phyloP scores from a whole-genome alignment of 495 filamentous ascomycete genomes.

The Penicillium antarcticum region DNA sequence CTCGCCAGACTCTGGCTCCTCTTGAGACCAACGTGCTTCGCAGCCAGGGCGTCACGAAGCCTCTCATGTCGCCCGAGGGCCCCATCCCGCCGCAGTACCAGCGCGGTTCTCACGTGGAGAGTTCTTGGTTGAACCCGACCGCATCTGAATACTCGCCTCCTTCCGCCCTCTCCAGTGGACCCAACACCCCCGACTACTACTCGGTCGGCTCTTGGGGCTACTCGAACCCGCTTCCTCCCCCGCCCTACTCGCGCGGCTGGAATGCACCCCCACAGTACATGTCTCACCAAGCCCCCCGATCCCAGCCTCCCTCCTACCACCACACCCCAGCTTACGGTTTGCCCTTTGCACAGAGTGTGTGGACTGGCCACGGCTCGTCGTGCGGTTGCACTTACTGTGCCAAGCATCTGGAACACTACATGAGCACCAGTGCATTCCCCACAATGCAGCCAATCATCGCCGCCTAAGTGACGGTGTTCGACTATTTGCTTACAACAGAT shows the following conservation, averaged over 20 bases:
- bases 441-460: constrained; percentile 56
- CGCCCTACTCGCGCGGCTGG: constrained; percentile 40
- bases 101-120: constrained; percentile 45
- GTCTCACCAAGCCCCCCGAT: constrained; percentile 35
- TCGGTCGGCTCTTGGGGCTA: constrained; percentile 55
- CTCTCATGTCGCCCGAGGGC: constrained; percentile 48
- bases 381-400: constrained; percentile 68
- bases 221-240: constrained; percentile 48
- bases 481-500: constrained; percentile 13
- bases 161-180: constrained; percentile 65
- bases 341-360: constrained; percentile 55
- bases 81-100: constrained; percentile 52
- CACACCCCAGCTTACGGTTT: constrained; percentile 50
- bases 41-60: constrained; percentile 40
- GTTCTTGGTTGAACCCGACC: constrained; percentile 50
- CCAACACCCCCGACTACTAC: constrained; percentile 58
- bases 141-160: constrained; percentile 63
- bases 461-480: constrained; percentile 20
- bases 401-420: constrained; percentile 61
- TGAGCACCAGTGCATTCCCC: constrained; percentile 57
- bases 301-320: constrained; percentile 51
- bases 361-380: constrained; percentile 59
- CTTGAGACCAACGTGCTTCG: constrained; percentile 65
- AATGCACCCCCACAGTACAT: constrained; percentile 50
- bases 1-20: constrained; percentile 60